These are phyloP conservation scores for Geotrichum cucujoidarum DNA, from an alignment of 1,139 yeast species.

Conservation along the genomic window DNA sequence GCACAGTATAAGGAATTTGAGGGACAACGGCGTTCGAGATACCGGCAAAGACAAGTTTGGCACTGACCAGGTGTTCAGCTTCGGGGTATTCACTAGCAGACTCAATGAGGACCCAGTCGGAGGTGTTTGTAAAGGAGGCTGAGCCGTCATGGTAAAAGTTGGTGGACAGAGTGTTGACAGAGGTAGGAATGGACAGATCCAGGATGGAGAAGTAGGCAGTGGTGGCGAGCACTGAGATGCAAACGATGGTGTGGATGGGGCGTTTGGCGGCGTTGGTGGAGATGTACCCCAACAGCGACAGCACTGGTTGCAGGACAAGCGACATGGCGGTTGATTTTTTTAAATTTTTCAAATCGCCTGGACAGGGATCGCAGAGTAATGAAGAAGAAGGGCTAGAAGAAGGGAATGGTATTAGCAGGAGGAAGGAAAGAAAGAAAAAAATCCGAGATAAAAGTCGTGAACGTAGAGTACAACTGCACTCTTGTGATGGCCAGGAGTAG, in stretches of 20 bases:
- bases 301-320: conserved; percentile 16
- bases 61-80: conserved; percentile 33
- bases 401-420: background rate
- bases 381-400: conserved; percentile 1
- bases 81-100: conserved; percentile 34
- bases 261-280: conserved; percentile 70
- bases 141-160: conserved; percentile 27
- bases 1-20: conserved; percentile 20
- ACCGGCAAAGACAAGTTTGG: conserved; percentile 28
- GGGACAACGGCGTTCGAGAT: conserved; percentile 19
- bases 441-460: background rate
- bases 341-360: background rate
- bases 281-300: conserved; percentile 29
- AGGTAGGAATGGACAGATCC: conserved; percentile 62
- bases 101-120: conserved; percentile 31
- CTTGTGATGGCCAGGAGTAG: no score
- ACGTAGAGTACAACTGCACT: background rate
- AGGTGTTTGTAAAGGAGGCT: conserved; percentile 20
- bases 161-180: conserved; percentile 27
- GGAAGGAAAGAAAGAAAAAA: conserved; percentile 1
- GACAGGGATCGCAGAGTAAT: background rate
- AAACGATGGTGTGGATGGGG: conserved; percentile 84
- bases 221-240: conserved; percentile 71
- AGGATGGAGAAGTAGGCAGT: conserved; percentile 76
- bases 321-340: conserved; percentile 10